Percentiles rank a stretch among this genome's conserved stretches.
These are phyloP conservation scores for Suillus tomentosus DNA, from an alignment of 768 basidiomycete species.

Conservation along the genomic window DNA sequence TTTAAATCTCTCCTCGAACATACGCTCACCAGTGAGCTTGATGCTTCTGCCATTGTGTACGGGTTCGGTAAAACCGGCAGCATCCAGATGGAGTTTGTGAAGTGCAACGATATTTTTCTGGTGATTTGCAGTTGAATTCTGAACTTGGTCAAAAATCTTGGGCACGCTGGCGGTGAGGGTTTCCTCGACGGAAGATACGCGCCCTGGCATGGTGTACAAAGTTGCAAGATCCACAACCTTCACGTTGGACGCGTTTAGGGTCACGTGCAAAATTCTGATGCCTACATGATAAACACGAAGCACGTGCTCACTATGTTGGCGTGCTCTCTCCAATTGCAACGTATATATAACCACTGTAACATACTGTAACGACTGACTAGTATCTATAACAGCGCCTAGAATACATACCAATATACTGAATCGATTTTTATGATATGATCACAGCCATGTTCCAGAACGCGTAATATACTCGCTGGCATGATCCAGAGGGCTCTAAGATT, in stretches of 20 bases:
- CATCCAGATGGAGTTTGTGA: constrained; percentile 74
- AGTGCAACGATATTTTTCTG: constrained; percentile 87
- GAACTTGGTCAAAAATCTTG: constrained; percentile 80
- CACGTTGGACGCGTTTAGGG: not conserved
- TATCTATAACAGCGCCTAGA: too few relatives aligned
- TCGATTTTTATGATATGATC: too few relatives aligned
- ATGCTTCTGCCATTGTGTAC: constrained; percentile 49
- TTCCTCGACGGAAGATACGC: constrained; percentile 27
- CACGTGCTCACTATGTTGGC: constrained; percentile 27
- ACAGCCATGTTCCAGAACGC: too few relatives aligned
- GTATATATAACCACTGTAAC: too few relatives aligned
- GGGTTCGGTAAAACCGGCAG: constrained; percentile 52
- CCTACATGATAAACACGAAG: constrained; percentile 22
- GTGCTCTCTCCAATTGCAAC: too few relatives aligned
- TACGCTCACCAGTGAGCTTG: constrained; percentile 73
- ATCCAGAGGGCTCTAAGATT: too few relatives aligned
- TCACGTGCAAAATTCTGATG: constrained; percentile 8
- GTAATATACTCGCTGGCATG: too few relatives aligned
- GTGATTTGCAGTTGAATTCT: constrained; percentile 75
- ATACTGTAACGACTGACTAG: too few relatives aligned
- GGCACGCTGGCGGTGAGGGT: constrained; percentile 41
- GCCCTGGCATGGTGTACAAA: constrained; percentile 31
- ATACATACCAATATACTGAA: too few relatives aligned
- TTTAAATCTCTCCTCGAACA: constrained; percentile 70
- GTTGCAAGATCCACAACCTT: not conserved